Percentiles rank a stretch among this genome's conserved stretches.
Evolutionary conservation across 805 yeast species (phyloP).

Genomic region (Hanseniaspora occidentalis): DNA sequence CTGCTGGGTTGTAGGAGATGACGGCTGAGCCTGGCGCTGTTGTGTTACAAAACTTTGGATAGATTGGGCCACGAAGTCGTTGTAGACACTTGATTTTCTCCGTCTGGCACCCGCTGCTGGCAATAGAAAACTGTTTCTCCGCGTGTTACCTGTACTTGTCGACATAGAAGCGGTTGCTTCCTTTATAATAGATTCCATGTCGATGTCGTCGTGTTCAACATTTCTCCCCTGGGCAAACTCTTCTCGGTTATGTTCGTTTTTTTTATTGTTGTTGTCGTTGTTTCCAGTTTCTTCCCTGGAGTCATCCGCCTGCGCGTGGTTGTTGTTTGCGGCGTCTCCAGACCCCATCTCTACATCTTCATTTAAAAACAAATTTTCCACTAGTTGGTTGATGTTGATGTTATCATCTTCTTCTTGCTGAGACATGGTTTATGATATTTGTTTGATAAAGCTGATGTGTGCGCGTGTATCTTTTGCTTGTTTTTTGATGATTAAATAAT

Average conservation of each 20-base stretch:
- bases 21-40: slow-evolving; percentile 1
- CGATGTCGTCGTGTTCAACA: background rate
- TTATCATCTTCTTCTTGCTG: slow-evolving; percentile 12
- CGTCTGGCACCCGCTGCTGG: background rate
- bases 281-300: background rate
- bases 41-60: background rate
- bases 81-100: background rate
- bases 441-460: no score
- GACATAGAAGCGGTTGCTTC: slow-evolving; percentile 14
- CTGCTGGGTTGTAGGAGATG: background rate
- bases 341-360: slow-evolving; percentile 11
- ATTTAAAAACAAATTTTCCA: slow-evolving; percentile 21
- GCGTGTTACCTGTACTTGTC: slow-evolving; percentile 2
- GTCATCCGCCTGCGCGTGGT: no score
- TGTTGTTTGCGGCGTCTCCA: background rate
- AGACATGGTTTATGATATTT: background rate
- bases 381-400: slow-evolving; percentile 21
- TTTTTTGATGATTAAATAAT: no score
- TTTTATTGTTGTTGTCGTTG: background rate
- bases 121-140: slow-evolving; percentile 5
- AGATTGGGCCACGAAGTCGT: background rate
- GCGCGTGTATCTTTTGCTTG: no score
- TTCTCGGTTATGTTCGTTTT: background rate
- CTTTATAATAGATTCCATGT: background rate
- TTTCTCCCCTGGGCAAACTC: background rate